phyloP scores from a whole-genome alignment of 2,329 filamentous ascomycete species.

The Macrophomina pseudophaseolina region DNA sequence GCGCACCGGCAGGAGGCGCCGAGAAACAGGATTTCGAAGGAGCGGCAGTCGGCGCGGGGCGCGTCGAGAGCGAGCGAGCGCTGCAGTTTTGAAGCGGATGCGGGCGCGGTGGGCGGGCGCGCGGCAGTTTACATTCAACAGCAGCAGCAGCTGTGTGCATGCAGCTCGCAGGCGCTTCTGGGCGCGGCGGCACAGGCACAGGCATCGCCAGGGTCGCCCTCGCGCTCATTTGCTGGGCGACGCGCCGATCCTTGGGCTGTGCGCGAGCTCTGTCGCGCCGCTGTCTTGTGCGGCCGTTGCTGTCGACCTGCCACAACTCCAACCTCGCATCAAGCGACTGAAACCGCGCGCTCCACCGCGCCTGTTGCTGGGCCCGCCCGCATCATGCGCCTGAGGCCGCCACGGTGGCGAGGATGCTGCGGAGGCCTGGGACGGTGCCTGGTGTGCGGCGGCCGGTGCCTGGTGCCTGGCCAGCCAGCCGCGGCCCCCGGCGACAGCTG shows the following conservation, averaged over 20 bases:
- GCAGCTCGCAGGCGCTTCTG: conserved; percentile 19
- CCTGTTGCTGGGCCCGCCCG: not conserved
- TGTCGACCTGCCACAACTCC: conserved; percentile 11
- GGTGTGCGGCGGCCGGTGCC: too few species aligned
- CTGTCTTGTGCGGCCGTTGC: conserved; percentile 16
- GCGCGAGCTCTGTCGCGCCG: conserved; percentile 4
- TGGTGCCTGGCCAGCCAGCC: not conserved
- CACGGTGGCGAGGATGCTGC: not conserved
- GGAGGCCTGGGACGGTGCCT: not conserved
- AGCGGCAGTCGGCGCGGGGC: not conserved
- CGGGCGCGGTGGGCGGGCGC: conserved; percentile 12
- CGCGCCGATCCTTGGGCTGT: conserved; percentile 6
- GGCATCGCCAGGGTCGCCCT: not conserved
- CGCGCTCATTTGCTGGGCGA: conserved; percentile 18
- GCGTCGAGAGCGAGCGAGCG: not conserved
- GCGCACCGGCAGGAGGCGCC: conserved; percentile 6
- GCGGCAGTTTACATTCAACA: conserved; percentile 6
- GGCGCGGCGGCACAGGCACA: not conserved
- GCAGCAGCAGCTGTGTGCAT: not conserved
- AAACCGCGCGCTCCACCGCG: conserved; percentile 13
- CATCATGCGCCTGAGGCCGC: not conserved
- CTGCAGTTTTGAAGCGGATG: not conserved
- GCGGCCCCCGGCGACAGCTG: not conserved
- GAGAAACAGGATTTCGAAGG: not conserved
- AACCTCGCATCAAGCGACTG: conserved; percentile 17